phyloP scores from a whole-genome alignment of 2,329 filamentous ascomycete species.

The Xylaria digitata region DNA sequence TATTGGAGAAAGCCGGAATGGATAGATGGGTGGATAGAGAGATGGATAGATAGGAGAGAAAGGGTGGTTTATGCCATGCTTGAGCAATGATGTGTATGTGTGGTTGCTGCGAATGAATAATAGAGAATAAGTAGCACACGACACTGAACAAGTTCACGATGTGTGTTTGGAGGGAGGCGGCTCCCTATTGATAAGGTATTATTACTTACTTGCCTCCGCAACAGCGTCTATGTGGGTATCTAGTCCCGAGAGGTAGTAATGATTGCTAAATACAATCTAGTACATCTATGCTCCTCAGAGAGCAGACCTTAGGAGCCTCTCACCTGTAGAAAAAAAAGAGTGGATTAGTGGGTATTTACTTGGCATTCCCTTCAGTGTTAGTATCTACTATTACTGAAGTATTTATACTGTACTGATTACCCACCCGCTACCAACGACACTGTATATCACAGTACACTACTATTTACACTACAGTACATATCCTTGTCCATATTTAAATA shows the following conservation, averaged over 20 bases:
- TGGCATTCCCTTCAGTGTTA: background rate
- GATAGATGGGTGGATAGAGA: background rate
- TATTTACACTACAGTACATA: background rate
- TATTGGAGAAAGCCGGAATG: constrained; percentile 9
- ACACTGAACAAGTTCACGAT: constrained; percentile 33
- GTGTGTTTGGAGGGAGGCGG: constrained; percentile 27
- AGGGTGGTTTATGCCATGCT: background rate
- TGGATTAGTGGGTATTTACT: background rate
- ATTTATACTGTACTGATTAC: no score
- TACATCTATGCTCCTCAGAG: constrained; percentile 9
- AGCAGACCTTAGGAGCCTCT: background rate
- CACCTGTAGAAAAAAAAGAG: constrained; percentile 5
- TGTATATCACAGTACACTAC: background rate
- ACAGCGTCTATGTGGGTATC: constrained; percentile 21
- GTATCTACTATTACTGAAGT: background rate
- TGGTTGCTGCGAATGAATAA: constrained; percentile 5
- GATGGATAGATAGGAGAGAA: background rate
- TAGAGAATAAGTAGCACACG: constrained; percentile 29
- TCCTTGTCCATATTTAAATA: no score
- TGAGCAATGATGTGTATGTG: background rate
- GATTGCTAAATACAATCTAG: constrained; percentile 32
- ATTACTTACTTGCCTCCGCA: constrained; percentile 15
- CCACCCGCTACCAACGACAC: background rate
- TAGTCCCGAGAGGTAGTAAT: constrained; percentile 24
- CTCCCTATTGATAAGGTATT: constrained; percentile 36